These are phyloP conservation scores for Syzygium oleosum DNA, from an alignment of 345 rosid species.

Conservation along the genomic window DNA sequence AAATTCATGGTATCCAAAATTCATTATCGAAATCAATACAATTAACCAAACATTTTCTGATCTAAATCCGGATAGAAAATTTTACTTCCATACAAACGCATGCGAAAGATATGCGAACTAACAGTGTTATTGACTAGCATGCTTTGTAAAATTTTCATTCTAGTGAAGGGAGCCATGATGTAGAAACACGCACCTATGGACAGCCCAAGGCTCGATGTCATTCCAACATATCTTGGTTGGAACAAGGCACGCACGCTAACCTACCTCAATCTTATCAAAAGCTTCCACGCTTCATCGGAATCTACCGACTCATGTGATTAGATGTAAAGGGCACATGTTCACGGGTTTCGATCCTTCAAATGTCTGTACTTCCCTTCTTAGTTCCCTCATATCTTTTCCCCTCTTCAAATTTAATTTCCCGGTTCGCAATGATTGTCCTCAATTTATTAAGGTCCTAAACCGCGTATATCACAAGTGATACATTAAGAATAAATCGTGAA, in stretches of 20 bases:
- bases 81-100: not conserved
- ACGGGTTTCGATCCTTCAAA: not conserved
- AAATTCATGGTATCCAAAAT: too few species aligned
- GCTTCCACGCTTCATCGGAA: not conserved
- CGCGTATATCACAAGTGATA: not conserved
- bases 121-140: not conserved
- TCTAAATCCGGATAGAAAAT: not conserved
- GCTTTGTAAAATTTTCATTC: not conserved
- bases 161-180: not conserved
- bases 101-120: not conserved
- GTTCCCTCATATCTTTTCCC: not conserved
- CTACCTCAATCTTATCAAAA: not conserved
- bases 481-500: not conserved
- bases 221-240: not conserved
- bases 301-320: not conserved
- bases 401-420: not conserved
- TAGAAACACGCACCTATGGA: not conserved
- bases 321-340: not conserved
- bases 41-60: not conserved
- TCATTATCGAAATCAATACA: not conserved
- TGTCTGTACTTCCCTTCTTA: not conserved
- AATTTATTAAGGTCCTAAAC: not conserved
- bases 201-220: not conserved
- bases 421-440: not conserved
- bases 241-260: not conserved